phyloP scores from a whole-genome alignment of 78 protist species.

The Chrysochromulina tobinii region DNA sequence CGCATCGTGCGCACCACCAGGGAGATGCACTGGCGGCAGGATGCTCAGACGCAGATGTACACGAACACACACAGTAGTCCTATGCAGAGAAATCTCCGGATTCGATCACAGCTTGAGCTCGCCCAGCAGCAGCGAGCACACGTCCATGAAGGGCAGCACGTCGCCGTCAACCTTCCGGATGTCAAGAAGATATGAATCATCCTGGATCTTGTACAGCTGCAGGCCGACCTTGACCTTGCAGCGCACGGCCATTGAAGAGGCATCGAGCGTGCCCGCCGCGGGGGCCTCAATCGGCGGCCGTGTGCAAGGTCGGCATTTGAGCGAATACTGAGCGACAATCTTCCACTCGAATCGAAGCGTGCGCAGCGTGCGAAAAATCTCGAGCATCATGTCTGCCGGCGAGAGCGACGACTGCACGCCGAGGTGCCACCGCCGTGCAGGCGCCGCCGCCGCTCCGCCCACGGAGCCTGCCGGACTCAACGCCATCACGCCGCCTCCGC shows the following conservation, averaged over 20 bases:
- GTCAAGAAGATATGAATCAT: conserved; percentile 6
- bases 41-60: too few species aligned
- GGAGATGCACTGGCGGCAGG: too few species aligned
- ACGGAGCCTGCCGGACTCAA: too few species aligned
- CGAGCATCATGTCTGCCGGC: conserved; percentile 32
- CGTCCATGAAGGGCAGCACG: conserved; percentile 25
- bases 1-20: too few species aligned
- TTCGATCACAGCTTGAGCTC: conserved; percentile 8
- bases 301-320: not conserved
- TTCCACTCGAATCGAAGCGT: conserved; percentile 3
- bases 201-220: conserved; percentile 13
- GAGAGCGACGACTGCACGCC: not conserved
- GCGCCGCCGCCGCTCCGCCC: not conserved
- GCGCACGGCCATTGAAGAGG: not conserved
- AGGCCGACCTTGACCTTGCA: conserved; percentile 16
- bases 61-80: too few species aligned
- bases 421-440: not conserved
- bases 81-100: too few species aligned
- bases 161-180: conserved; percentile 11
- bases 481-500: too few species aligned
- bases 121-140: not conserved
- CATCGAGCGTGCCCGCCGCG: not conserved
- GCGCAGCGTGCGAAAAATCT: conserved; percentile 25
- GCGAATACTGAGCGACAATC: conserved; percentile 3
- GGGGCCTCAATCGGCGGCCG: not conserved